Evolutionary conservation across 768 basidiomycete species (phyloP), one percentile per base, ranked within the genome.

Genomic region (Kwoniella dejecticola): DNA sequence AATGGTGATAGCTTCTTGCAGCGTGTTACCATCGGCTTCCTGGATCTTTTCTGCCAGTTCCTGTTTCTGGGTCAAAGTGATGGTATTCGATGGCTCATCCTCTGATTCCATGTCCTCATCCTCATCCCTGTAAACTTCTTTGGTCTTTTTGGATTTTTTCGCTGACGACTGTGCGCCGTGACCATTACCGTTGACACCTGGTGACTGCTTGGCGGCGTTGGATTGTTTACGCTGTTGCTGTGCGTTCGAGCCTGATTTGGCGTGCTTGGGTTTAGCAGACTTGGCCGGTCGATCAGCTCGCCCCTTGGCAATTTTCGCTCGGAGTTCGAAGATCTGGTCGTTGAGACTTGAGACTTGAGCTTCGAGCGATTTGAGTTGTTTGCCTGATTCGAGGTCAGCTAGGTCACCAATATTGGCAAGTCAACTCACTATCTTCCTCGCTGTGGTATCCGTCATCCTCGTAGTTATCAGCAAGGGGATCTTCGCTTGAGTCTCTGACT

Each of bases 61-160:
- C 80, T 96, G 93, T 88, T 99, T 99, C 83, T 98, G 95, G 67
- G 92, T 91, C 77, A 95, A 90, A 52, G 90, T 89, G 36, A 97
- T 83, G 23, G 60, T 59, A 7, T 52, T 52, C 15, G 55, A 52
- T 38, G 60, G 63, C 31, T 70, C 71, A 12, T 77, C 78, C 5
- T 45, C 58, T 38, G 63, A 63, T 23, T 63, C 67, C 38, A 71
- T 69, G 4, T 64, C 72, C 10, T 66, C 74, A 33, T 66, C 66
- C 15, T 70, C 72, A 15, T 71, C 70, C 31, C 53, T 49, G 55
- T 54, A 70, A n/a, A 26, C 15, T 31, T 72, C 68, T 57, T 71
- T 74, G 33, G 62, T 45, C 61, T 69, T 76, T 33, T 67, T 63
- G 29, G 69, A 60, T 61, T 75, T 75, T 57, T 73, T 72, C 47